Conservation (phyloP, 768 basidiomycete species). For the Amanita pallidorosea region DNA sequence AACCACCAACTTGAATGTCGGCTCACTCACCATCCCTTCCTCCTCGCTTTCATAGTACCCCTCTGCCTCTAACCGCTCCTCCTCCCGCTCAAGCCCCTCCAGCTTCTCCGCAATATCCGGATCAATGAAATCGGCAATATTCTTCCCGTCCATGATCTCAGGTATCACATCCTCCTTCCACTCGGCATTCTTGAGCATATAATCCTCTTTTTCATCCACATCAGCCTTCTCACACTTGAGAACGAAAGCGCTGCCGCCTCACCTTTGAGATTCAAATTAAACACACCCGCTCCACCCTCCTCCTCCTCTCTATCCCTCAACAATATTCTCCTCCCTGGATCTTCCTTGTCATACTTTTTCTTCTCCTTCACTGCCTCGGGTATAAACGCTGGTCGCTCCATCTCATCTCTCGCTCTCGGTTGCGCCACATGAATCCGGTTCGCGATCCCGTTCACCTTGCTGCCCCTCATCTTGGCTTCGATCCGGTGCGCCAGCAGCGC, state of each 20-base stretch:
- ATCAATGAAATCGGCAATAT: constrained; percentile 97
- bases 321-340: constrained; percentile 64
- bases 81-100: constrained; percentile 93
- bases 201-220: constrained; percentile 54
- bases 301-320: constrained; percentile 78
- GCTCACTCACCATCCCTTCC: constrained; percentile 51
- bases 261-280: constrained; percentile 87
- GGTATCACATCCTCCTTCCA: constrained; percentile 98
- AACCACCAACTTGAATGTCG: neutral
- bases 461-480: constrained; percentile 88
- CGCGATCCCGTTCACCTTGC: constrained; percentile 82
- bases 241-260: constrained; percentile 17
- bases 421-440: constrained; percentile 96
- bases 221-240: neutral
- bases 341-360: constrained; percentile 80
- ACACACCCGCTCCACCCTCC: constrained; percentile 85
- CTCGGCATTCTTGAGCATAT: constrained; percentile 76
- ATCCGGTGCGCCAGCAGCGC: constrained; percentile 91
- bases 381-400: constrained; percentile 79
- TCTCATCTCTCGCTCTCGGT: constrained; percentile 85
- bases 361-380: constrained; percentile 72
- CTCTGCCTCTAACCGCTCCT: constrained; percentile 86
- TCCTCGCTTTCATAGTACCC: constrained; percentile 92
- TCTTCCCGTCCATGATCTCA: constrained; percentile 99
- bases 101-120: constrained; percentile 95